phyloP scores from a whole-genome alignment of 2,329 filamentous ascomycete species.

The Diaporthe capsici region DNA sequence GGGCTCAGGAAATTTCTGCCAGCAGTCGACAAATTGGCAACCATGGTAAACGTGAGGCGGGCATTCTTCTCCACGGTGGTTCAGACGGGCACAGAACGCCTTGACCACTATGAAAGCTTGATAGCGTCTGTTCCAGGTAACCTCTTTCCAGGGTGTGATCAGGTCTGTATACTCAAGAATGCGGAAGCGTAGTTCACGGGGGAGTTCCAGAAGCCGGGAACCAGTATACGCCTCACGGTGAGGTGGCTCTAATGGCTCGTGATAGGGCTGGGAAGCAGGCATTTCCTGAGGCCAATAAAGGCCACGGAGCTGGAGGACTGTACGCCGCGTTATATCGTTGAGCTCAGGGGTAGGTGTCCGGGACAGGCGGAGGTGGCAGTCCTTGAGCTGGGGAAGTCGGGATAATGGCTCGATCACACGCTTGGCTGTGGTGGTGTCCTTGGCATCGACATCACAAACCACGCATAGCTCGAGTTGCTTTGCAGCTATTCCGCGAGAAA shows the following conservation, averaged over 20 bases:
- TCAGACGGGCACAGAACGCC: background rate
- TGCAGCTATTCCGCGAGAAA: background rate
- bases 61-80: background rate
- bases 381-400: background rate
- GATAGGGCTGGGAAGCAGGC: background rate
- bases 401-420: background rate
- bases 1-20: background rate
- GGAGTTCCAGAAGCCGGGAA: background rate
- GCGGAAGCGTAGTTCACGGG: background rate
- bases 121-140: background rate
- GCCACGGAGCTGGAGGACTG: background rate
- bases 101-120: background rate
- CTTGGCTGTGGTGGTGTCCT: background rate
- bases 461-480: background rate
- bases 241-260: background rate
- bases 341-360: background rate
- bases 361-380: background rate
- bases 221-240: background rate
- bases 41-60: background rate
- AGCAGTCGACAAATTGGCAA: background rate
- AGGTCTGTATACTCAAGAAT: background rate
- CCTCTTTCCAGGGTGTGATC: background rate
- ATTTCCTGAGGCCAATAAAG: background rate
- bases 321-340: background rate
- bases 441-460: background rate